Base-by-base conservation (phyloP, 768 basidiomycete species). In the Asterophora parasitica region DNA sequence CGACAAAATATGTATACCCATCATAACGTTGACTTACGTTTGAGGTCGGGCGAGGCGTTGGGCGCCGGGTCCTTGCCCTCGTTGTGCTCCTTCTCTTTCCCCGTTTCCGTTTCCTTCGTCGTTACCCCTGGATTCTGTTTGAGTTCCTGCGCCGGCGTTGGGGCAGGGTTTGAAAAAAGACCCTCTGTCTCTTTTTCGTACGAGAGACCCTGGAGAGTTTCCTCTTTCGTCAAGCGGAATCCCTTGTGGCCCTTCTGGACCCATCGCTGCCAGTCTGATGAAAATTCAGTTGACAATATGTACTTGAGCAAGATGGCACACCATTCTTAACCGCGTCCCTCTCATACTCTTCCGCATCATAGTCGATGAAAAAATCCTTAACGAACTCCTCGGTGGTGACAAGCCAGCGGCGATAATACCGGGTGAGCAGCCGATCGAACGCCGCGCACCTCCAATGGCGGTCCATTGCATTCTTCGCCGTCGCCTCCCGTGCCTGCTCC, bases 321-420 rank as follows among this genome's bases (percentile, higher is more conserved):
- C 73, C 61, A 46, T 65, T 59, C 55, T 66, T 69, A n/a, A 73
- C 55, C 6, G 70, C 60, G 52, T 74, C 71, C 6, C 48, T 43
- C 20, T 57, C 57, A 51, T 69, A 74, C 55, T 73, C 73, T 40
- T 72, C 73, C 48, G 72, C 65, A 33, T 61, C 66, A 53, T 70
- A 74, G 53, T 75, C 73, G 4, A 64, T 48, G 56, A 61, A 72
- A 54, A 74, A 72, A 12, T 61, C 61, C 46, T 60, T 62, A 11
- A 72, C 38, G 44, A 63, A 69, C 61, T 68, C 65, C 26, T 71
- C 68, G 19, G 62, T 54, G 47, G 61, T 66, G 9, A 74, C 58
- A 23, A 76, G 61, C 74, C 74, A 76, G 12, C 66, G 61, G 34
- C 68, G 58, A 56, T 67, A 70, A 51, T 72, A 74, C 45, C 75